A percentile compares a stretch with the other conserved stretches of the same genome.
phyloP scores from a whole-genome alignment of 257 asterid species.

The Jacaranda copaia region DNA sequence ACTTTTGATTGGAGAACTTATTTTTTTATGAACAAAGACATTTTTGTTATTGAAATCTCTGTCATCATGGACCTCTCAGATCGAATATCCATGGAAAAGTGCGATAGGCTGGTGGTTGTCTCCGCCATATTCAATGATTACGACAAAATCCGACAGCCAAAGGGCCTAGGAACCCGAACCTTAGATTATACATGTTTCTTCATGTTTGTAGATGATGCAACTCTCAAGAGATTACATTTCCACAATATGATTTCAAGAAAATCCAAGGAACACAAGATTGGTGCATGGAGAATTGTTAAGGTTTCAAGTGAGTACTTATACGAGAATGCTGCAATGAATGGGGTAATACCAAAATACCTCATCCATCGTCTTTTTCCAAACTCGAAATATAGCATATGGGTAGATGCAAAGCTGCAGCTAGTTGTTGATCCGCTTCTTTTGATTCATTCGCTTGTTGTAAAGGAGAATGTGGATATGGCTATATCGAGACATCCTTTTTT shows the following conservation, averaged over 20 bases:
- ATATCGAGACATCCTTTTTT: constrained; percentile 76
- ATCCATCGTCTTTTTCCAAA: constrained; percentile 85
- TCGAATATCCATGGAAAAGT: constrained; percentile 62
- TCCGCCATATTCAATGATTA: constrained; percentile 87
- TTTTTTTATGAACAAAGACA: too few relatives aligned
- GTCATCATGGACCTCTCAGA: constrained; percentile 46
- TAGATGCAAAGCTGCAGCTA: constrained; percentile 84
- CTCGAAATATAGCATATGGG: constrained; percentile 79
- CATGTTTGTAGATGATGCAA: constrained; percentile 82
- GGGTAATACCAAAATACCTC: constrained; percentile 71
- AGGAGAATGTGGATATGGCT: constrained; percentile 73
- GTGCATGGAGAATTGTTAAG: constrained; percentile 83
- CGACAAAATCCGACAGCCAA: constrained; percentile 94
- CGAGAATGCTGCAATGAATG: constrained; percentile 81
- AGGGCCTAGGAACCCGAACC: constrained; percentile 67
- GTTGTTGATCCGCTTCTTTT: constrained; percentile 78
- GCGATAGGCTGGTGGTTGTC: constrained; percentile 66
- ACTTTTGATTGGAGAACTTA: too few relatives aligned
- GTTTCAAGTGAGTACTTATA: constrained; percentile 57
- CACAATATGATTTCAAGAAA: constrained; percentile 58
- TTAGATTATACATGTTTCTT: constrained; percentile 60
- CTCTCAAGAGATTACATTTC: constrained; percentile 52
- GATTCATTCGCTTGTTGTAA: constrained; percentile 67
- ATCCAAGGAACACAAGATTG: constrained; percentile 50
- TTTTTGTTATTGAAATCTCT: background rate